These are phyloP conservation scores for Colletotrichum tamarilloi DNA, from an alignment of 2,329 filamentous ascomycete genomes.

Conservation along the genomic window DNA sequence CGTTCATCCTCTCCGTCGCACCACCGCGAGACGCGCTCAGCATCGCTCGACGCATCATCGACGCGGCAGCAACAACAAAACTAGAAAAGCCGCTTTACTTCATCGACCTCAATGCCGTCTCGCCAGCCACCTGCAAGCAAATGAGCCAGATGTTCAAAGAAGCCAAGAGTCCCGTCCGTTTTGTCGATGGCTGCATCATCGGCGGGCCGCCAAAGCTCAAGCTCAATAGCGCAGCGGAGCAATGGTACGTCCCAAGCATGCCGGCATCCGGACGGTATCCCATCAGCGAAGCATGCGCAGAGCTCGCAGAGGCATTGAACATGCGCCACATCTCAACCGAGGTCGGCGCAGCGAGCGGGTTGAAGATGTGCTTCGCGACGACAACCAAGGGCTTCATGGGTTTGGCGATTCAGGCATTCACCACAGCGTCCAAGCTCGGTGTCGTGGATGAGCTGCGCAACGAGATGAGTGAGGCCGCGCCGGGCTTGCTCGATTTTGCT, in stretches of 20 bases:
- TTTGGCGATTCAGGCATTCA: constrained; percentile 76
- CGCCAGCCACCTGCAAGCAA: constrained; percentile 61
- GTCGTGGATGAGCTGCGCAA: constrained; percentile 68
- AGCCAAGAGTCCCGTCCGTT: constrained; percentile 53
- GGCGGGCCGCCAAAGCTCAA: constrained; percentile 60
- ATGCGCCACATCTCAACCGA: constrained; percentile 58
- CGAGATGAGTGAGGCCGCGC: constrained; percentile 64
- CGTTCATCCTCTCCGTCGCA: constrained; percentile 74
- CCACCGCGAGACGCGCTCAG: constrained; percentile 70
- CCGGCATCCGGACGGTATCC: constrained; percentile 60
- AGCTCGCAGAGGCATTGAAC: constrained; percentile 58
- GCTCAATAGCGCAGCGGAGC: constrained; percentile 26
- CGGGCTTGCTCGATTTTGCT: constrained; percentile 56
- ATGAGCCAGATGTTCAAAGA: constrained; percentile 58
- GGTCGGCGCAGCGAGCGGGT: constrained; percentile 66
- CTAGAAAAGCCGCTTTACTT: constrained; percentile 61
- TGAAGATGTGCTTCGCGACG: constrained; percentile 75
- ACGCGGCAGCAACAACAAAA: constrained; percentile 54
- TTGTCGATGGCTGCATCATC: constrained; percentile 70
- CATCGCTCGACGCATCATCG: constrained; percentile 68
- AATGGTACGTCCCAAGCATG: constrained; percentile 56
- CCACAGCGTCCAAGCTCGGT: constrained; percentile 72
- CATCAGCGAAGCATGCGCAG: constrained; percentile 51
- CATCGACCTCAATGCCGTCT: constrained; percentile 74
- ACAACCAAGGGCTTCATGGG: constrained; percentile 74